Base-by-base conservation (phyloP, 2,329 filamentous ascomycete species). In the Pseudogymnoascus verrucosus region DNA sequence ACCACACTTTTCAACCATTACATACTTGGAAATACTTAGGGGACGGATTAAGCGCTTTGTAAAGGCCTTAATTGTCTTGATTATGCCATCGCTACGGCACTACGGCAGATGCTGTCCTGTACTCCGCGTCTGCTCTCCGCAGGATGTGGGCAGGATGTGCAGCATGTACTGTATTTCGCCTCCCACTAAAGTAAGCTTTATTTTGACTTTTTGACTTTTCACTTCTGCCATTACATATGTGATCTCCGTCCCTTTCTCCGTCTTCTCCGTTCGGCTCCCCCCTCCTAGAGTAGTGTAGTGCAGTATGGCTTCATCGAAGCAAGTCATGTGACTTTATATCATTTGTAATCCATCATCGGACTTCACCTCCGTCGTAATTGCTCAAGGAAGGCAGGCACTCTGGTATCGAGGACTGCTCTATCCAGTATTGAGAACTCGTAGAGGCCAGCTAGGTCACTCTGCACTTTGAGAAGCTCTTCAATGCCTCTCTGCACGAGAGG, bases 371-470 rank as follows among this genome's bases (percentile, higher is more conserved):
- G 60, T 7, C 60, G 39, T 44, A 34, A 42, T 19, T 51, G 28
- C 34, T 61, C 59, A 3, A 61, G 59, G 37, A 61, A 61, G 34
- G 34, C 59, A 37, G 34, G 59, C 14, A 72, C 68, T 51, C 82
- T 76, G 2, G 83, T 82, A 67, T 86, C 83, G 65, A 81, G 78
- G 3, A 79, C 78, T 64, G 79, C 79, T 60, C 83, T 79, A 66
- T 85, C 82, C 61, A 82, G 77, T 3, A 74, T 69, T 64, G 77
- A 76, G 67, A 85, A 83, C 37, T 81, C 78, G 65, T 85, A 82
- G 0, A 80, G 78, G 0, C 81, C 80, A 2, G 79, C 76, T 5
- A 86, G 75, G 61, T 83, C 78, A 11, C 73, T 74, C 36, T 78
- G 76, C 1, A 81, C 73, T 1, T 72, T 75, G 16, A 79, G 67